phyloP scores from a whole-genome alignment of 2,329 filamentous ascomycete genomes.

The Pestalotiopsis sp. region DNA sequence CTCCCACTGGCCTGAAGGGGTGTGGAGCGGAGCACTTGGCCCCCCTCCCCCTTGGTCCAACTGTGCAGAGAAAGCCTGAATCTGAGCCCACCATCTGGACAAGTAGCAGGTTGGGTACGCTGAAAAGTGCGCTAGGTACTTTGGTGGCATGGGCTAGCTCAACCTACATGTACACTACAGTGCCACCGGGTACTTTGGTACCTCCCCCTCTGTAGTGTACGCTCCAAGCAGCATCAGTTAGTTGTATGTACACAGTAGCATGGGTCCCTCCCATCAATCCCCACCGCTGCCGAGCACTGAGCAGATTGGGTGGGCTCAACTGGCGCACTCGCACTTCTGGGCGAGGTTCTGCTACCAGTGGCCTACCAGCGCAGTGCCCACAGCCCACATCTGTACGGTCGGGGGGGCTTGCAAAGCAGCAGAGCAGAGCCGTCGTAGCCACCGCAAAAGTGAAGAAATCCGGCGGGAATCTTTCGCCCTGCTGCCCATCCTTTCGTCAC shows the following conservation, averaged over 20 bases:
- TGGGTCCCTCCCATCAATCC: neutral
- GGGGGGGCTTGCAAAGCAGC: neutral
- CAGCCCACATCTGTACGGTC: neutral
- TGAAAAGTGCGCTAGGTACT: neutral
- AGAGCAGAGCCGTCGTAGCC: neutral
- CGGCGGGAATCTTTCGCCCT: slow-evolving; percentile 7
- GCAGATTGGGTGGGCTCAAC: neutral
- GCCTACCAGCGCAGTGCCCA: neutral
- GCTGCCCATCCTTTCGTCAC: slow-evolving; percentile 10
- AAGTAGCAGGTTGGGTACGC: neutral
- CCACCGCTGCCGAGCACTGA: neutral
- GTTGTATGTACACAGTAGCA: neutral
- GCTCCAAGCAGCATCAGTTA: neutral
- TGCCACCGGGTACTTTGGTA: neutral
- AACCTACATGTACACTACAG: neutral
- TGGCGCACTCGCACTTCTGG: neutral
- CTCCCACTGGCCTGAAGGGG: neutral
- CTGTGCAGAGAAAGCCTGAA: neutral
- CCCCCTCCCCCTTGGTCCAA: neutral
- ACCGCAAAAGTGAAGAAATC: neutral
- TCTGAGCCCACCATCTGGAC: neutral
- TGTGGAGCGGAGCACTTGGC: neutral
- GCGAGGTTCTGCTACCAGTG: neutral
- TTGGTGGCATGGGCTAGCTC: neutral
- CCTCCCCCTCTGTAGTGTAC: too few species aligned